These are phyloP conservation scores for Pythium dissimile DNA, from an alignment of 352 stramenopile genomes.

Conservation along the genomic window DNA sequence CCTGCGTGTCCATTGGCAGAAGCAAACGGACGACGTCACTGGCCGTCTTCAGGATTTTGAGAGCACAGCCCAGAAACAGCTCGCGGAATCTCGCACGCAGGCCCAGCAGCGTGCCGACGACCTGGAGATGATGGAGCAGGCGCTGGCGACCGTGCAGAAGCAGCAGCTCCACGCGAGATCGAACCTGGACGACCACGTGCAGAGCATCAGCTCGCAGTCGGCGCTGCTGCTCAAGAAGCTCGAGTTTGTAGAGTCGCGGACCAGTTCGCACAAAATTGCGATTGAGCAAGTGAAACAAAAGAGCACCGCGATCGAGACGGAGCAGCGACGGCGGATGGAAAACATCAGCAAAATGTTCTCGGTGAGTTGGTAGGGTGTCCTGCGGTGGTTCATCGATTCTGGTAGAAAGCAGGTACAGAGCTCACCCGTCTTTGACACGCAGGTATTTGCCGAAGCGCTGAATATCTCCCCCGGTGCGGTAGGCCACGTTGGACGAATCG, in stretches of 20 bases:
- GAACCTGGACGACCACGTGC: constrained; percentile 49
- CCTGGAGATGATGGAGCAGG: constrained; percentile 73
- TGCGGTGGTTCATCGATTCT: too few species aligned
- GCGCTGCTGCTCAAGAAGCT: constrained; percentile 51
- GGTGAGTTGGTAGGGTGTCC: too few species aligned
- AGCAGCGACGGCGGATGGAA: constrained; percentile 69
- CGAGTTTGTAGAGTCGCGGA: constrained; percentile 48
- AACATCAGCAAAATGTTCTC: constrained; percentile 77
- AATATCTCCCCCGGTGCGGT: constrained; percentile 40
- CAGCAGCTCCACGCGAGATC: constrained; percentile 57
- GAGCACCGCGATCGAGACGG: constrained; percentile 51
- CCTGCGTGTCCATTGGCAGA: constrained; percentile 64
- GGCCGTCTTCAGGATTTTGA: constrained; percentile 61
- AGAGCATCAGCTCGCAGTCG: constrained; percentile 35
- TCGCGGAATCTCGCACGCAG: constrained; percentile 33
- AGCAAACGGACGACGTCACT: constrained; percentile 62
- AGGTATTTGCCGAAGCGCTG: constrained; percentile 71
- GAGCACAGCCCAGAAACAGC: constrained; percentile 34
- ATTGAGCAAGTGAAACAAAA: constrained; percentile 59
- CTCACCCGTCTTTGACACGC: constrained; percentile 2
- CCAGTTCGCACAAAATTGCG: constrained; percentile 24
- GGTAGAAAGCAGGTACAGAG: neutral
- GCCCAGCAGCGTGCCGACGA: constrained; percentile 64
- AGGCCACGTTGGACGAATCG: constrained; percentile 15
- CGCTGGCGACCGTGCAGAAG: constrained; percentile 56